A percentile compares a stretch with the other conserved stretches of the same genome.
Evolutionary conservation across 148 eudicot species (phyloP).

Genomic region (Beta vulgaris): DNA sequence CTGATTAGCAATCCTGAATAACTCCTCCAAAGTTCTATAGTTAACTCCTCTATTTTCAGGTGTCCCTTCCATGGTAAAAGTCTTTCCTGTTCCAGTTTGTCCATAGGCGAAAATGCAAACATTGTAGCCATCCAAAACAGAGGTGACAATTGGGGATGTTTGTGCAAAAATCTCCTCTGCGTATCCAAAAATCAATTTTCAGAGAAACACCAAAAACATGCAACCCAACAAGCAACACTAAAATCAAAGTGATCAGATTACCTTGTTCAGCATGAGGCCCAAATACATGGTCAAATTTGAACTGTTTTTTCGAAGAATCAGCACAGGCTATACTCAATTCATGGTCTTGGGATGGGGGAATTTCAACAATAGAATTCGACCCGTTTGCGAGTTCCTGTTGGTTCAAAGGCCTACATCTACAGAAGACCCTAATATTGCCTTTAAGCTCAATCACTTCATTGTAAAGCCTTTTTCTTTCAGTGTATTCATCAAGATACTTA

Average conservation of each 20-base stretch:
- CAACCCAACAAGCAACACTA: not conserved
- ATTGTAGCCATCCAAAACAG: constrained; percentile 86
- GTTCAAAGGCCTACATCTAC: constrained; percentile 84
- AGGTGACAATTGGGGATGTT: constrained; percentile 71
- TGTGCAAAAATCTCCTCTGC: constrained; percentile 74
- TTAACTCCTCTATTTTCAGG: constrained; percentile 88
- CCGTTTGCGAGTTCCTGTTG: constrained; percentile 66
- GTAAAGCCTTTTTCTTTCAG: constrained; percentile 77
- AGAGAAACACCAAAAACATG: constrained; percentile 12
- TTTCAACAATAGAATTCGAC: constrained; percentile 55
- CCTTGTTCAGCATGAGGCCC: constrained; percentile 82
- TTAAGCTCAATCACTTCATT: constrained; percentile 97
- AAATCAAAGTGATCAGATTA: constrained; percentile 22
- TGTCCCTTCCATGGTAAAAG: constrained; percentile 97
- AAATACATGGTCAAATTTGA: constrained; percentile 93
- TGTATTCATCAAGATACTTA: constrained; percentile 63
- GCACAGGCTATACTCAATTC: constrained; percentile 60
- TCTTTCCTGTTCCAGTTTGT: constrained; percentile 97
- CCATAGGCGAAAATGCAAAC: constrained; percentile 98
- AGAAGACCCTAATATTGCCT: constrained; percentile 93
- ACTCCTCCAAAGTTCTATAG: constrained; percentile 77
- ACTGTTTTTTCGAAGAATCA: constrained; percentile 84
- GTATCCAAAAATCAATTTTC: constrained; percentile 25
- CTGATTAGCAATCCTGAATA: constrained; percentile 57
- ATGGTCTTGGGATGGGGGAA: constrained; percentile 70